Conservation (phyloP, 2,329 filamentous ascomycete species). For the Aureobasidium melanogenum region DNA sequence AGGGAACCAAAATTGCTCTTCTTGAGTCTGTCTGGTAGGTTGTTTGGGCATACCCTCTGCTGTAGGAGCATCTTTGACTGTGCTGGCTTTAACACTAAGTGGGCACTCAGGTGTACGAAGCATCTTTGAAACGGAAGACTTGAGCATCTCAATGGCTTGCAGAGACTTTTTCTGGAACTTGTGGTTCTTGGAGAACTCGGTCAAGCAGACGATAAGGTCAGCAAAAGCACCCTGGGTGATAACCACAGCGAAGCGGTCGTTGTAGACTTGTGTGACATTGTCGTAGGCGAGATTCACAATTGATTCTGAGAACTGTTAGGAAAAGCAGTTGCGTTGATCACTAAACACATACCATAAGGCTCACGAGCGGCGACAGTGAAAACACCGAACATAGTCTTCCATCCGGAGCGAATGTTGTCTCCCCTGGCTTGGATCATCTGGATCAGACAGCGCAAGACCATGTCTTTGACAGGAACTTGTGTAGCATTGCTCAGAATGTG, state of each 20-base stretch:
- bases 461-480: constrained; percentile 89
- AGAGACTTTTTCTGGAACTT: constrained; percentile 98
- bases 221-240: constrained; percentile 96
- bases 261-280: constrained; percentile 92
- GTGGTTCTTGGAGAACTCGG: constrained; percentile 97
- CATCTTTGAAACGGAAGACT: constrained; percentile 91
- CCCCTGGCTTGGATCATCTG: constrained; percentile 98
- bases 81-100: constrained; percentile 57
- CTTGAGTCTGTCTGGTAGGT: constrained; percentile 73
- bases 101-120: constrained; percentile 92
- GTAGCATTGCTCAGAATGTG: constrained; percentile 91
- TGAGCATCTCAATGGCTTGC: constrained; percentile 89
- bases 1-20: constrained; percentile 98
- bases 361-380: constrained; percentile 94
- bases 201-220: constrained; percentile 90
- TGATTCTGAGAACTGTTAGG: constrained; percentile 49
- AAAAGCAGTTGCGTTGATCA: not conserved
- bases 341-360: constrained; percentile 55
- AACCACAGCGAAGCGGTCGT: constrained; percentile 87
- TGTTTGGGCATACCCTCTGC: constrained; percentile 49
- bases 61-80: constrained; percentile 39
- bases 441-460: constrained; percentile 89
- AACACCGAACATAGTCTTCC: constrained; percentile 99
- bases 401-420: constrained; percentile 93
- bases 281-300: constrained; percentile 97